Evolutionary conservation across 495 filamentous ascomycete genomes (phyloP).

Genomic region (Jackrogersella multiformis): DNA sequence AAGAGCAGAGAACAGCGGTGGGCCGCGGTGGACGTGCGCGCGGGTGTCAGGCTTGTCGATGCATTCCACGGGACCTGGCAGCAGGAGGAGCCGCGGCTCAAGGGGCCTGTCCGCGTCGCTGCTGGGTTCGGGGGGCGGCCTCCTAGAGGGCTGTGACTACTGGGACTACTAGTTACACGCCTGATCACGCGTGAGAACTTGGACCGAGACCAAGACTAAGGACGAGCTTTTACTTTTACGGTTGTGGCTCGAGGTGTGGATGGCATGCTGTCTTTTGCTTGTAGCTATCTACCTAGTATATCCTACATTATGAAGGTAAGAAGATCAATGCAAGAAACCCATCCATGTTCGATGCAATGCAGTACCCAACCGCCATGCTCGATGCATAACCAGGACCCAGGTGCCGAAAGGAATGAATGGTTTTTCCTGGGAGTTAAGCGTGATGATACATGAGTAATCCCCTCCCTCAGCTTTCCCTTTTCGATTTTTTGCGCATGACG

Average conservation of each 20-base stretch:
- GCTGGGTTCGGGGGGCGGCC: slow-evolving; percentile 38
- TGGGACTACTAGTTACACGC: too few relatives aligned
- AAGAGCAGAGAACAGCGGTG: slow-evolving; percentile 55
- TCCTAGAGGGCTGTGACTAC: slow-evolving; percentile 17
- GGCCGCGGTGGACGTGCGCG: slow-evolving; percentile 51
- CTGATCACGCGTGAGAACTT: neutral
- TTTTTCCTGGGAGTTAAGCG: neutral
- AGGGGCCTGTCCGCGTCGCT: slow-evolving; percentile 25
- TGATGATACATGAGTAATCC: neutral
- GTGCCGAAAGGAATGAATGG: slow-evolving; percentile 10
- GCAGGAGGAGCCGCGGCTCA: slow-evolving; percentile 1
- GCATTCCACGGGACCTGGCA: slow-evolving; percentile 20
- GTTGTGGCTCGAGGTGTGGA: too few relatives aligned
- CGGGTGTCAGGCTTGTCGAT: slow-evolving; percentile 45
- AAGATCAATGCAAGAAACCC: slow-evolving; percentile 25
- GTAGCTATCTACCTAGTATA: neutral
- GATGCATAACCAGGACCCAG: neutral
- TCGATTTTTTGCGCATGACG: neutral
- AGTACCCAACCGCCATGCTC: too few relatives aligned
- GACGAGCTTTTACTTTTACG: too few relatives aligned
- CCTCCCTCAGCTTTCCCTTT: neutral
- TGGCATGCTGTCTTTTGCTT: slow-evolving; percentile 7
- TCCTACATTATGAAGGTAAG: too few relatives aligned
- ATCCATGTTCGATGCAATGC: neutral
- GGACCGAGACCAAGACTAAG: too few relatives aligned